Evolutionary conservation across 2,329 filamentous ascomycete genomes (phyloP), one percentile per base, ranked within the genome.

Genomic region (Fusarium hostae): DNA sequence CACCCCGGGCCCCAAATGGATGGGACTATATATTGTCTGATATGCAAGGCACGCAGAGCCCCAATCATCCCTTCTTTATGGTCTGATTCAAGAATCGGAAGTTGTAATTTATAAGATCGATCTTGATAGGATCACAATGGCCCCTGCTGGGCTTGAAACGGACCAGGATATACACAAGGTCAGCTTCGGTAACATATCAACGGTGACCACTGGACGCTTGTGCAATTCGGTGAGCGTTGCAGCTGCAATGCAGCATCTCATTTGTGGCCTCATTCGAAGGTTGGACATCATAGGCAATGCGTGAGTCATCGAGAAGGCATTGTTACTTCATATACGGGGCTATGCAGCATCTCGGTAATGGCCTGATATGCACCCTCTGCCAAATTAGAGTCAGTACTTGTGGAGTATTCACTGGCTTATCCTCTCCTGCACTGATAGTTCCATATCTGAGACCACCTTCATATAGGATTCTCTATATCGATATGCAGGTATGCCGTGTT

Each of bases 1-100:
- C 10, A 9, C 30, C 66, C 70, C 70, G 67, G 61, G 59, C 41
- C 48, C 66, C 66, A 52, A 58, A 34, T 47, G 44, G 32, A 48
- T 62, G 66, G 65, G 57, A 63, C 70, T 41, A 51, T 50, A 35
- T 32, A 59, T 74, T 66, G 58, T 40, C 45, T 66, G 70, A 75
- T 45, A 69, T 67, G 66, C 64, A 75, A 66, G 63, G 66, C n/a
- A 40, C 40, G 44, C 56, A 59, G 68, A 74, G 66, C 60, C 73
- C 70, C 50, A 28, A 52, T 24, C 44, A 58, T 40, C 59, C n/a
- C 28, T 68, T 43, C 51, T 59, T 20, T 43, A 59, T 75, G 69
- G 65, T 39, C 63, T 66, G 63, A 75, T 69, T 48, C 12, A 40
- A 50, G 24, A 70, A 70, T 72, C 71, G 67, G 60, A 71, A 61